Evolutionary conservation across 2,329 filamentous ascomycete species (phyloP).

Genomic region (Aaosphaeria pasadenensis): DNA sequence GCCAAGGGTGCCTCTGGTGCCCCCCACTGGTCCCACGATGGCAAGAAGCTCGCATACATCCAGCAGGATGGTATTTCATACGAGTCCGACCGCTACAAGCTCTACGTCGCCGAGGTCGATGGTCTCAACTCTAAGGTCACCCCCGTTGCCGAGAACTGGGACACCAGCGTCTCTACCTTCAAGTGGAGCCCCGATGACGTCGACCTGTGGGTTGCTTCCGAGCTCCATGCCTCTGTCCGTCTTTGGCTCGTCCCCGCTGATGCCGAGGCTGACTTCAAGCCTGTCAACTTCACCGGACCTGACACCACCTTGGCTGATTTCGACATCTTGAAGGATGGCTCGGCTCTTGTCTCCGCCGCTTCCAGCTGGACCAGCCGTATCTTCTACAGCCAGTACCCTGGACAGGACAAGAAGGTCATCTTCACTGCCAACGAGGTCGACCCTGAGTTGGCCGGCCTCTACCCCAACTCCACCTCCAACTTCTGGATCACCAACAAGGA

Average conservation of each 20-base stretch:
- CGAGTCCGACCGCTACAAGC: conserved; percentile 71
- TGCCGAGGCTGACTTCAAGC: conserved; percentile 50
- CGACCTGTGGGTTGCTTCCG: conserved; percentile 31
- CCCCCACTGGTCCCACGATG: conserved; percentile 73
- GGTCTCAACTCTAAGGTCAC: conserved; percentile 22
- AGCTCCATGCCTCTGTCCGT: conserved; percentile 26
- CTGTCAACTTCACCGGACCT: conserved; percentile 43
- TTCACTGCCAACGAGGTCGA: conserved; percentile 63
- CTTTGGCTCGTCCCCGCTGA: conserved; percentile 62
- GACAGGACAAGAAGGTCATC: conserved; percentile 39
- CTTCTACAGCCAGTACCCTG: conserved; percentile 27
- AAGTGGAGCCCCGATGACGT: conserved; percentile 28
- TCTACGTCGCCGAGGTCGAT: conserved; percentile 33
- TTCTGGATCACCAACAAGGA: conserved; percentile 68
- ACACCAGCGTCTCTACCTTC: conserved; percentile 25
- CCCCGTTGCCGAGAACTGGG: conserved; percentile 32
- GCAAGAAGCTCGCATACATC: conserved; percentile 75
- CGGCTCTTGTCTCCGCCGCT: conserved; percentile 41
- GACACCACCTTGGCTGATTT: conserved; percentile 31
- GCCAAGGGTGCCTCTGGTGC: conserved; percentile 60
- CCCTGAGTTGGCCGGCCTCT: conserved; percentile 64
- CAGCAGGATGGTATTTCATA: conserved; percentile 62
- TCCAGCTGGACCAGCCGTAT: conserved; percentile 31
- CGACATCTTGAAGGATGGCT: conserved; percentile 59
- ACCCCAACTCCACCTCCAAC: conserved; percentile 59